These are phyloP conservation scores for Leptographium flavum DNA, from an alignment of 2,329 filamentous ascomycete genomes.

Conservation along the genomic window DNA sequence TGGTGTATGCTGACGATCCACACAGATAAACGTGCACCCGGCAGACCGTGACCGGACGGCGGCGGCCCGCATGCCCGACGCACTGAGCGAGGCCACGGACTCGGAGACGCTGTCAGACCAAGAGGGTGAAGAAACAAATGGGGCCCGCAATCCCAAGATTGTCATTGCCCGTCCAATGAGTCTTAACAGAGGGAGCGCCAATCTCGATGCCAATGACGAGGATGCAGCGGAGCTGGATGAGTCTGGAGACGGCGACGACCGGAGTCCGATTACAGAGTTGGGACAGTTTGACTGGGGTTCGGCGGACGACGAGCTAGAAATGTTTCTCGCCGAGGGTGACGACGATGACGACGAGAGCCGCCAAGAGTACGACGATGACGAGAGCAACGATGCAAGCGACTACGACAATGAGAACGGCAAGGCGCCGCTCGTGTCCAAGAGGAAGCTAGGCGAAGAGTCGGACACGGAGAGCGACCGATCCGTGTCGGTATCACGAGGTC, in stretches of 20 bases:
- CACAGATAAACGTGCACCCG: constrained; percentile 51
- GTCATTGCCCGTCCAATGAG: neutral
- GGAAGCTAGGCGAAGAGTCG: constrained; percentile 17
- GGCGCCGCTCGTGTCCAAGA: constrained; percentile 2
- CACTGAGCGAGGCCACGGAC: constrained; percentile 16
- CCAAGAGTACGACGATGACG: constrained; percentile 19
- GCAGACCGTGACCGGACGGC: constrained; percentile 36
- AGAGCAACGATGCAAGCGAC: constrained; percentile 20
- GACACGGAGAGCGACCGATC: constrained; percentile 18
- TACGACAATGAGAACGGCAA: constrained; percentile 22
- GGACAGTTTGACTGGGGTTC: constrained; percentile 46
- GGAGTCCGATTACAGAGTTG: constrained; percentile 41
- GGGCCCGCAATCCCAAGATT: neutral
- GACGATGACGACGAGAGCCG: constrained; percentile 23
- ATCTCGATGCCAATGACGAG: constrained; percentile 17
- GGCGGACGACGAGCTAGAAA: constrained; percentile 58
- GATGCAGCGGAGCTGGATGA: constrained; percentile 29
- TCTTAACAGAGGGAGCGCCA: neutral
- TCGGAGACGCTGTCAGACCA: constrained; percentile 16
- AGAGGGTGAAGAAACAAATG: constrained; percentile 16
- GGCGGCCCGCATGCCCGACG: constrained; percentile 21
- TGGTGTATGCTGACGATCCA: neutral
- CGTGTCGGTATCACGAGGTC: constrained; percentile 14
- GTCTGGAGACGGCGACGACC: constrained; percentile 28
- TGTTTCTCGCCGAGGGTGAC: constrained; percentile 49